A percentile compares a stretch with the other conserved stretches of the same genome.
Conservation (phyloP, 2,329 filamentous ascomycete species). For the Dactylellina cionopaga region DNA sequence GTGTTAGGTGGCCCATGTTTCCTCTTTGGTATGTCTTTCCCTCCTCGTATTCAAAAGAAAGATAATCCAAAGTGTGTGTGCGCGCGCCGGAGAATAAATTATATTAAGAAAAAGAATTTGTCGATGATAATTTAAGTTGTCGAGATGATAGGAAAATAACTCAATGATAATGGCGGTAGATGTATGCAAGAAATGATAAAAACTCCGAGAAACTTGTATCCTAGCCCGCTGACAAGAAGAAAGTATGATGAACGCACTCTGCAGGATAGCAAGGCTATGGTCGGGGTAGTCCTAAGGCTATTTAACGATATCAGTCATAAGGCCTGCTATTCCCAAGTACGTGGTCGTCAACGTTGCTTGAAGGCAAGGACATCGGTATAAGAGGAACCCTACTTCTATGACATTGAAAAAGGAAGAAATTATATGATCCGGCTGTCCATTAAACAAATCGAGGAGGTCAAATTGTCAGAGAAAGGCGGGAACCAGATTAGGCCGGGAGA, state of each 20-base stretch:
- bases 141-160: neutral
- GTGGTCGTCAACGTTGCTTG: neutral
- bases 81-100: neutral
- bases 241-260: slow-evolving; percentile 52
- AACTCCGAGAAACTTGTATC: slow-evolving; percentile 19
- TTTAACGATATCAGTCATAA: slow-evolving; percentile 33
- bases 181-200: neutral
- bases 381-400: no score
- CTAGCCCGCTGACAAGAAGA: slow-evolving; percentile 30
- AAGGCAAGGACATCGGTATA: slow-evolving; percentile 13
- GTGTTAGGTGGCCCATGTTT: slow-evolving; percentile 49
- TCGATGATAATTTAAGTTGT: neutral
- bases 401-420: neutral
- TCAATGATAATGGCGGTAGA: neutral
- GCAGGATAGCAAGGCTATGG: slow-evolving; percentile 41
- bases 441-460: slow-evolving; percentile 48
- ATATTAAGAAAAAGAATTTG: neutral
- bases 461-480: slow-evolving; percentile 30
- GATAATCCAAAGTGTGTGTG: no score
- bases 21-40: slow-evolving; percentile 2
- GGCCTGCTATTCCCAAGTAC: slow-evolving; percentile 12
- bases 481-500: slow-evolving; percentile 39
- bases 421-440: slow-evolving; percentile 14
- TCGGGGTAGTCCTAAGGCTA: slow-evolving; percentile 40
- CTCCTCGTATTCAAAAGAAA: slow-evolving; percentile 6